phyloP scores from a whole-genome alignment of 805 yeast genomes.

The Candida qinlingensis region DNA sequence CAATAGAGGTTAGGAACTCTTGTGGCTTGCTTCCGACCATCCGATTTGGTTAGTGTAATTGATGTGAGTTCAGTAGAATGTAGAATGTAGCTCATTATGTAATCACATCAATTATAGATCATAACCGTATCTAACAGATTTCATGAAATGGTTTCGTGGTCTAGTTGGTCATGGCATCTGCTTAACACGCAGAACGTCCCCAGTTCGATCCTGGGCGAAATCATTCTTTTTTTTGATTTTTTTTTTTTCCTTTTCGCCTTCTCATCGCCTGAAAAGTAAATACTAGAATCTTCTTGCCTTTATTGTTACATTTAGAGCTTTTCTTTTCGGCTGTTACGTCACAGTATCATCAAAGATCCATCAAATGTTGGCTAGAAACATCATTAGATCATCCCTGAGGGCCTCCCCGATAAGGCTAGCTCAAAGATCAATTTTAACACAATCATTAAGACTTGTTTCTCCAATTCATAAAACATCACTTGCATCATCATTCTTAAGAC shows the following conservation, averaged over 20 bases:
- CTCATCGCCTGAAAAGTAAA: neutral
- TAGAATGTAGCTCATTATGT: no score
- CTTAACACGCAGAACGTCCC: conserved; percentile 99
- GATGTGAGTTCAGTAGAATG: no score
- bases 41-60: no score
- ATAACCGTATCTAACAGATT: no score
- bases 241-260: neutral
- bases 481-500: conserved; percentile 1
- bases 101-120: no score
- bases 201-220: conserved; percentile 99
- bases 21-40: no score
- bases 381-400: neutral
- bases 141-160: conserved; percentile 75
- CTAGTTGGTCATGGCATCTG: conserved; percentile 99
- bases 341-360: no score
- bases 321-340: no score
- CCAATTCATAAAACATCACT: neutral
- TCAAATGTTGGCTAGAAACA: neutral
- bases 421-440: neutral
- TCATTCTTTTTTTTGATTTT: conserved; percentile 38
- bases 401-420: neutral
- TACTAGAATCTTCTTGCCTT: no score
- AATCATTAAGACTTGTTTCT: neutral
- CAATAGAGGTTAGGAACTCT: no score
- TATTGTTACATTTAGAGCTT: no score